Base-by-base conservation (phyloP, 768 basidiomycete species). In the Suillus subluteus region DNA sequence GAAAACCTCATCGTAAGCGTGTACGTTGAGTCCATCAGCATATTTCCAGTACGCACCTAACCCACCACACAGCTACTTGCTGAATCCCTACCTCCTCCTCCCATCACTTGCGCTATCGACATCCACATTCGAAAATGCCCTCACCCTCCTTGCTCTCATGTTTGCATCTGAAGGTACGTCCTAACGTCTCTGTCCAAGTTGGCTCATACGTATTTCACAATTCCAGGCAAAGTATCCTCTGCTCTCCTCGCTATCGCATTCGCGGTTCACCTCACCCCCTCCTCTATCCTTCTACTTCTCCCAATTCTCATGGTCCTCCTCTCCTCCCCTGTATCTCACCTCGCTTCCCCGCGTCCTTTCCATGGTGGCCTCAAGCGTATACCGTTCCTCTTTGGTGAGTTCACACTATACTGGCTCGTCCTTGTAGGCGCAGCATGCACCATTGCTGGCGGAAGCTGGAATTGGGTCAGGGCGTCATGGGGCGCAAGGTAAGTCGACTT, bases 71-170 rank as follows among this genome's bases (percentile, higher is more conserved):
- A 98, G 95, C 56, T 96, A 91, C 78, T 86, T 98, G 23, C 76
- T 97, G 61, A 98, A 99, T 71, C 98, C 98, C 3, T 98, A 98
- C 75, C 78, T 92, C 9, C 76, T 97, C 65, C 81, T 95, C 1
- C 88, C 96, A 0, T 89, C 88, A 38, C 81, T 97, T 8, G 92
- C 95, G 0, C 80, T 89, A 13, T 96, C 96, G 0, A 94, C 94
- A 0, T 91, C 94, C 0, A 85, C 88, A 2, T 81, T 98, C 18
- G 94, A 97, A 73, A 97, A 94, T 74, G 82, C 89, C 1, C 76
- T 94, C 7, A 79, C 88, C 37, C 80, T 97, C 2, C 70, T 91
- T 1, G 73, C 90, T 5, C 75, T 98, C 48, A 85, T 88, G 81
- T 90, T 88, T 70, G 93, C 92, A 1, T 82, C 87, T 43, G 79